Evolutionary conservation across 257 asterid genomes (phyloP).

Genomic region (Cordia subcordata): DNA sequence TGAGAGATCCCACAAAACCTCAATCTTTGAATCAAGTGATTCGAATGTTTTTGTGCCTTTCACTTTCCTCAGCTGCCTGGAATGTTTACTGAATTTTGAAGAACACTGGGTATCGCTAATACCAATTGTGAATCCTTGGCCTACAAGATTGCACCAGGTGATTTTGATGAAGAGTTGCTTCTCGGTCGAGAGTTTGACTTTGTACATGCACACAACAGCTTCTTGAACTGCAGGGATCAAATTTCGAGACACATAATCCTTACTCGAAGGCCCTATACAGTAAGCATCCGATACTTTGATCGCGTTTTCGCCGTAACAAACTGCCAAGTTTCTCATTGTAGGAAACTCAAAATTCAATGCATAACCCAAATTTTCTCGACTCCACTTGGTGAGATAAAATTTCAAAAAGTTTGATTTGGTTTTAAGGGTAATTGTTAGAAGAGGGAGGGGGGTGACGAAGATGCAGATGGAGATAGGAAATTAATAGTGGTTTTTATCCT

Average conservation of each 20-base stretch:
- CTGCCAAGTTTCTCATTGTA: constrained; percentile 61
- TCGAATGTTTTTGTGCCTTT: constrained; percentile 41
- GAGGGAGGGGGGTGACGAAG: background rate
- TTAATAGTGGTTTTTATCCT: constrained; percentile 17
- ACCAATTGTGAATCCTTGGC: constrained; percentile 38
- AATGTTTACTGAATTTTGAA: constrained; percentile 26
- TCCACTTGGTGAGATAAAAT: no score
- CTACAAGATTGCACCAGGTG: constrained; percentile 40
- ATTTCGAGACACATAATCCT: constrained; percentile 15
- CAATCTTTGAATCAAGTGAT: constrained; percentile 26
- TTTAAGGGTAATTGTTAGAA: background rate
- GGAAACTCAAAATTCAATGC: background rate
- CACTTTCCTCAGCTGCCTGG: constrained; percentile 17
- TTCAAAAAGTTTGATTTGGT: background rate
- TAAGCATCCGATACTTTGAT: constrained; percentile 67
- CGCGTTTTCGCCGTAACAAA: constrained; percentile 71
- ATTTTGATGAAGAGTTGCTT: constrained; percentile 38
- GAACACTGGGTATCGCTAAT: constrained; percentile 40
- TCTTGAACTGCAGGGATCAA: constrained; percentile 35
- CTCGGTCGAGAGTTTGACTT: constrained; percentile 34
- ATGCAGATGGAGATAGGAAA: background rate
- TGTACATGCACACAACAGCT: constrained; percentile 49
- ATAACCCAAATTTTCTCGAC: background rate
- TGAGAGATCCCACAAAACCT: constrained; percentile 67
- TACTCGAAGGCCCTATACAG: constrained; percentile 49